Conservation (phyloP, 495 filamentous ascomycete genomes). For the Podospora didyma region DNA sequence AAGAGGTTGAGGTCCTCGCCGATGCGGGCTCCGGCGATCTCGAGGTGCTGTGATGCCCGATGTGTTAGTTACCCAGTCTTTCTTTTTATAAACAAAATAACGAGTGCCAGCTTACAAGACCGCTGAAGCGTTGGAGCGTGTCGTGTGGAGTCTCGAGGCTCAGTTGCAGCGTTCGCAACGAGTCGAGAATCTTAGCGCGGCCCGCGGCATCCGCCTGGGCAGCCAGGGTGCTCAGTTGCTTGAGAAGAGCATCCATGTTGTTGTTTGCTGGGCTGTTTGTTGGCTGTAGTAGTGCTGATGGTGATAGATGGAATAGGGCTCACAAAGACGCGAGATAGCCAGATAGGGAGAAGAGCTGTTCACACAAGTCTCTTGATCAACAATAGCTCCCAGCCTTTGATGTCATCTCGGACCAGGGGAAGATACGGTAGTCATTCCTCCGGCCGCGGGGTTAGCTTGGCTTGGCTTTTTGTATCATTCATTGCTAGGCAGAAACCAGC, state of each 20-base stretch:
- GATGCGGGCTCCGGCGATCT: neutral
- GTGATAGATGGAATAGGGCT: neutral
- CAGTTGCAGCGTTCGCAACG: neutral
- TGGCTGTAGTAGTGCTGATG: neutral
- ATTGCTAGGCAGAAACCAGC: no score
- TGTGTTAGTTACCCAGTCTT: no score
- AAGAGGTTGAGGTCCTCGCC: slow-evolving; percentile 1
- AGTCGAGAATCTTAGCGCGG: neutral
- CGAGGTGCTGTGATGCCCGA: neutral
- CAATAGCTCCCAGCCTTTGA: no score
- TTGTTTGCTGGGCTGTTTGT: neutral
- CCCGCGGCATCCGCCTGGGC: neutral
- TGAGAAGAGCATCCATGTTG: neutral
- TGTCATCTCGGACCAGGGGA: no score
- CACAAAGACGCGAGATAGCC: no score
- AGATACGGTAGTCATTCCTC: no score
- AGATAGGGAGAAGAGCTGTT: no score
- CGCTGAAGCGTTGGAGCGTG: neutral
- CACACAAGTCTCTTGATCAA: no score
- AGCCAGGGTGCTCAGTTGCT: neutral
- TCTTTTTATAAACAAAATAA: neutral
- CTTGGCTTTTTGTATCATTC: no score
- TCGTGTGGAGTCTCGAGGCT: neutral
- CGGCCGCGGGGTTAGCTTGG: no score
- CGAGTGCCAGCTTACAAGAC: neutral